Percentiles rank a stretch among this genome's conserved stretches.
Conservation (phyloP, 768 basidiomycete genomes). For the Goffeauzyma gilvescens region DNA sequence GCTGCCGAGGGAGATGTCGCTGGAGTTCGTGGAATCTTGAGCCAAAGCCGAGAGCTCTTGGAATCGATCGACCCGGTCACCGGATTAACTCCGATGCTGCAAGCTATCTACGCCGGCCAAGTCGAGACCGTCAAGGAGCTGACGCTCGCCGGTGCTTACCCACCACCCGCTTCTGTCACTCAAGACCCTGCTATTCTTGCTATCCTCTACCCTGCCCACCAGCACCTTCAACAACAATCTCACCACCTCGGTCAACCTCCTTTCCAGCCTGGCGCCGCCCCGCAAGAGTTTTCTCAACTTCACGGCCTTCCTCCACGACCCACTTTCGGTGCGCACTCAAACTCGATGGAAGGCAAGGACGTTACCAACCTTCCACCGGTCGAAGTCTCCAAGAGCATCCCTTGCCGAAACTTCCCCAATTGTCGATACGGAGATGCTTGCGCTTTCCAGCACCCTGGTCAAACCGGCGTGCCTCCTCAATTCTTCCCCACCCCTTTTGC, state of each 20-base stretch:
- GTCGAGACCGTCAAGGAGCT: slow-evolving; percentile 27
- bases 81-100: slow-evolving; percentile 29
- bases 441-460: slow-evolving; percentile 29
- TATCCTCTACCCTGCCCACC: slow-evolving; percentile 23
- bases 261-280: not conserved
- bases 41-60: slow-evolving; percentile 19
- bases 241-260: too few relatives aligned
- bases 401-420: slow-evolving; percentile 33
- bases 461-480: slow-evolving; percentile 10
- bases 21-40: slow-evolving; percentile 22
- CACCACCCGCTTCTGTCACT: slow-evolving; percentile 28
- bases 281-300: too few relatives aligned
- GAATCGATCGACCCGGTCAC: slow-evolving; percentile 24
- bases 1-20: slow-evolving; percentile 27
- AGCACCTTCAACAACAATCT: too few relatives aligned
- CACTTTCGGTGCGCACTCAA: slow-evolving; percentile 11
- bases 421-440: slow-evolving; percentile 31
- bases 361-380: slow-evolving; percentile 28
- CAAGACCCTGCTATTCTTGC: slow-evolving; percentile 24
- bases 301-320: slow-evolving; percentile 18
- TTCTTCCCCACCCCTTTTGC: slow-evolving; percentile 14
- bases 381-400: slow-evolving; percentile 31
- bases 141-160: slow-evolving; percentile 26
- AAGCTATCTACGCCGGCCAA: slow-evolving; percentile 27
- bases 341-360: slow-evolving; percentile 11